A percentile compares a stretch with the other conserved stretches of the same genome.
phyloP scores from a whole-genome alignment of 83 land plant species.

The Diphasiastrum complanatum region DNA sequence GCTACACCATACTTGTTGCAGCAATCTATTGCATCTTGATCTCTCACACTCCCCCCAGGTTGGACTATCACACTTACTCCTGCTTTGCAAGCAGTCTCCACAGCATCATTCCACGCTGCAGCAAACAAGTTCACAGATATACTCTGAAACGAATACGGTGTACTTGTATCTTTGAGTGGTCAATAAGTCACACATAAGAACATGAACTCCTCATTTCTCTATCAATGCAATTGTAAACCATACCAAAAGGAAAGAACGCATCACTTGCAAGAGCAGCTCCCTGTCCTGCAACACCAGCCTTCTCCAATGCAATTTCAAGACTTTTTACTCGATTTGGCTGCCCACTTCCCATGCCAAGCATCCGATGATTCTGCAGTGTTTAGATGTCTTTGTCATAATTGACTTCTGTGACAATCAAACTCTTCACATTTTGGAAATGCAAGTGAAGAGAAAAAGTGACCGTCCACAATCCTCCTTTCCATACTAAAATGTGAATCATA shows the following conservation, averaged over 20 bases:
- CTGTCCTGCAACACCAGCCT: slow-evolving; percentile 86
- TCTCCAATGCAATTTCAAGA: slow-evolving; percentile 78
- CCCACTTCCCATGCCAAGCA: slow-evolving; percentile 99
- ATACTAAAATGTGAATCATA: too few species aligned
- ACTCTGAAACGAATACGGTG: too few species aligned
- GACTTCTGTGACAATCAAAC: background rate
- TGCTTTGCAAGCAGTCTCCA: slow-evolving; percentile 90
- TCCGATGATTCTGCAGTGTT: slow-evolving; percentile 61
- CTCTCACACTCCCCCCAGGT: slow-evolving; percentile 96
- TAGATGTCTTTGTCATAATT: background rate
- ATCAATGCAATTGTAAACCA: slow-evolving; percentile 3
- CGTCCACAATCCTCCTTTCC: too few species aligned
- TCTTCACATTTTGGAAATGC: background rate
- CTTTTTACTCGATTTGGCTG: slow-evolving; percentile 94
- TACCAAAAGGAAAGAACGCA: slow-evolving; percentile 99
- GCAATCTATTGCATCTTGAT: slow-evolving; percentile 88
- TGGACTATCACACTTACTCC: slow-evolving; percentile 79
- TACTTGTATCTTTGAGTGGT: too few species aligned
- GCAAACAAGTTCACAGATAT: too few species aligned
- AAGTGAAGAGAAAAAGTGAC: too few species aligned
- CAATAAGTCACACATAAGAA: too few species aligned
- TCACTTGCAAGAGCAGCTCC: slow-evolving; percentile 98
- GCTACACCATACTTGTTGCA: slow-evolving; percentile 96
- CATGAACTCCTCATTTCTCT: background rate
- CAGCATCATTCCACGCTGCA: slow-evolving; percentile 99